These are phyloP conservation scores for Austroboletus eburneus DNA, from an alignment of 768 basidiomycete species.

Conservation along the genomic window DNA sequence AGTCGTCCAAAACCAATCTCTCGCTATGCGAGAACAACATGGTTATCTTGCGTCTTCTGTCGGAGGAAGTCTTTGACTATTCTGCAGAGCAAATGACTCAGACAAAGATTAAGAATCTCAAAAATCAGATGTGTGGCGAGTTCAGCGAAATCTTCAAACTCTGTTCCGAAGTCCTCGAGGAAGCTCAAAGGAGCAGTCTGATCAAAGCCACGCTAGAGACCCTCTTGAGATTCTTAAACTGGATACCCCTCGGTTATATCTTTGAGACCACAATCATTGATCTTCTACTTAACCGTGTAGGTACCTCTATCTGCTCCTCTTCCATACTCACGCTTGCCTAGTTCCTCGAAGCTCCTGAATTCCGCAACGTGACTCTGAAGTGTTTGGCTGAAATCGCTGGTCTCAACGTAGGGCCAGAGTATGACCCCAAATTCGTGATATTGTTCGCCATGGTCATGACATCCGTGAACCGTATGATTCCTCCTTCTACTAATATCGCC, in stretches of 20 bases:
- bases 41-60: conserved; percentile 95
- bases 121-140: conserved; percentile 97
- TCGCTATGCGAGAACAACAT: conserved; percentile 99
- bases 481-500: conserved; percentile 91
- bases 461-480: conserved; percentile 93
- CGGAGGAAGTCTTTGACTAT: conserved; percentile 98
- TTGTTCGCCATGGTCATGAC: conserved; percentile 99
- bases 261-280: conserved; percentile 99
- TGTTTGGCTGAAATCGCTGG: conserved; percentile 96
- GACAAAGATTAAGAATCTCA: conserved; percentile 93
- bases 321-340: conserved; percentile 30
- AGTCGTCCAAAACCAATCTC: conserved; percentile 94
- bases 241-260: conserved; percentile 98
- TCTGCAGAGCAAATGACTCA: conserved; percentile 99
- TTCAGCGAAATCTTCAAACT: conserved; percentile 98
- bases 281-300: conserved; percentile 82
- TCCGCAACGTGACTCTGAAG: conserved; percentile 94
- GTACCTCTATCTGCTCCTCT: conserved; percentile 29
- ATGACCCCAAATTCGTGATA: conserved; percentile 96
- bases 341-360: conserved; percentile 97
- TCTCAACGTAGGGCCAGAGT: conserved; percentile 92
- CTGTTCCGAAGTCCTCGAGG: conserved; percentile 93
- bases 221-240: conserved; percentile 91
- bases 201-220: conserved; percentile 96
- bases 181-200: conserved; percentile 92